Conservation (phyloP, 2,329 filamentous ascomycete species). For the Apiospora phragmitis region DNA sequence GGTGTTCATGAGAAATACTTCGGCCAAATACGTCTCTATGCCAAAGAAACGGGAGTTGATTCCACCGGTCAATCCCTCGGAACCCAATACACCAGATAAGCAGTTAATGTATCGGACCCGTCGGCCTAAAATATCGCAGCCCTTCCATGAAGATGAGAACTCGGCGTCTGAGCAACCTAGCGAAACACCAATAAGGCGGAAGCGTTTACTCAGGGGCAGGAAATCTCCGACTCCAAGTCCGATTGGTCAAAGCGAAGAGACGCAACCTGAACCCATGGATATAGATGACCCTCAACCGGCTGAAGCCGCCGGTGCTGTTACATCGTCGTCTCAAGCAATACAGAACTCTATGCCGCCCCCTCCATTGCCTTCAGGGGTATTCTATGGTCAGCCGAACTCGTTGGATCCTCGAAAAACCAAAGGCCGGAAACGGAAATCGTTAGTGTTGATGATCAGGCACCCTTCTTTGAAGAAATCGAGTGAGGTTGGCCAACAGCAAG, state of each 20-base stretch:
- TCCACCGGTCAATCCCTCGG: not conserved
- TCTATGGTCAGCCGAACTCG: conserved; percentile 26
- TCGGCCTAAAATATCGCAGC: not conserved
- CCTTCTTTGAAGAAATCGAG: conserved; percentile 27
- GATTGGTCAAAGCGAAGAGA: not conserved
- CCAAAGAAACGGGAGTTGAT: not conserved
- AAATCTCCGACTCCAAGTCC: not conserved
- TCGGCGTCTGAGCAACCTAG: not conserved
- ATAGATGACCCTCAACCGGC: not conserved
- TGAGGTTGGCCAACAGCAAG: not conserved
- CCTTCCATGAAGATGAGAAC: not conserved
- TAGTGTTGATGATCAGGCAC: conserved; percentile 30
- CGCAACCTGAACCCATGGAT: not conserved
- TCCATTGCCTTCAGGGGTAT: not conserved
- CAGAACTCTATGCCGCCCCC: not conserved
- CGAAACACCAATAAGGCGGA: conserved; percentile 4
- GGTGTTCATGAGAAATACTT: not conserved
- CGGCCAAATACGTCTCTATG: not conserved
- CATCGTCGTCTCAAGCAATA: not conserved
- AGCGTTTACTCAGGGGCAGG: not conserved
- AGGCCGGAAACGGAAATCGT: conserved; percentile 30
- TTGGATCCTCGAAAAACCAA: conserved; percentile 26
- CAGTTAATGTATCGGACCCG: not conserved
- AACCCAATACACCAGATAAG: not conserved
- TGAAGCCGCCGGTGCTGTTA: not conserved